These are phyloP conservation scores for Tilletia walkeri DNA, from an alignment of 1,284 basidiomycete species.

Conservation along the genomic window DNA sequence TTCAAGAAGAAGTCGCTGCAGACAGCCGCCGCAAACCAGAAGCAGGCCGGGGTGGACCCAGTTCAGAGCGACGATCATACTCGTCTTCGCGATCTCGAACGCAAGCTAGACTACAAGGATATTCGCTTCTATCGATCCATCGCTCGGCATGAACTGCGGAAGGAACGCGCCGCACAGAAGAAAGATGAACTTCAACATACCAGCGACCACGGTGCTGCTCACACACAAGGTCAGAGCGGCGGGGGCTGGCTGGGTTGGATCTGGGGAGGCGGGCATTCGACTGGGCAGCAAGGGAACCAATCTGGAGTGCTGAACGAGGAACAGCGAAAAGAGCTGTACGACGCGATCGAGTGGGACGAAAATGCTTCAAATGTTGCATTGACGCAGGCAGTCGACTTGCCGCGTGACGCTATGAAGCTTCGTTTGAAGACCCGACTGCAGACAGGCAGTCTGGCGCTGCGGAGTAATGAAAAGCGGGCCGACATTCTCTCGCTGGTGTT, in stretches of 20 bases:
- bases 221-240: conserved; percentile 21
- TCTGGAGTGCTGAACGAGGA: conserved; percentile 74
- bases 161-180: conserved; percentile 63
- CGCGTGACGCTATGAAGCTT: conserved; percentile 78
- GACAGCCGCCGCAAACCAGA: conserved; percentile 32
- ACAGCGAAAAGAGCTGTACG: conserved; percentile 88
- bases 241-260: conserved; percentile 54
- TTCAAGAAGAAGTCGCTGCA: conserved; percentile 71
- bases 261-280: conserved; percentile 38
- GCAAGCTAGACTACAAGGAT: conserved; percentile 85
- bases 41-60: conserved; percentile 36
- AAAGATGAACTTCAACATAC: conserved; percentile 53
- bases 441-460: conserved; percentile 47
- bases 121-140: conserved; percentile 97
- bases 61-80: conserved; percentile 38
- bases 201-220: conserved; percentile 59
- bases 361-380: conserved; percentile 32
- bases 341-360: conserved; percentile 84
- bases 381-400: conserved; percentile 57
- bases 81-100: conserved; percentile 71
- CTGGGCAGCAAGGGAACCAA: conserved; percentile 22
- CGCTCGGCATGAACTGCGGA: conserved; percentile 80
- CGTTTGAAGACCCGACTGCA: conserved; percentile 65
- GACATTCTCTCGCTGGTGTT: conserved; percentile 88
- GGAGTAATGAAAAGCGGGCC: conserved; percentile 38